These are phyloP conservation scores for Austroboletus eburneus DNA, from an alignment of 768 basidiomycete species.

Conservation along the genomic window DNA sequence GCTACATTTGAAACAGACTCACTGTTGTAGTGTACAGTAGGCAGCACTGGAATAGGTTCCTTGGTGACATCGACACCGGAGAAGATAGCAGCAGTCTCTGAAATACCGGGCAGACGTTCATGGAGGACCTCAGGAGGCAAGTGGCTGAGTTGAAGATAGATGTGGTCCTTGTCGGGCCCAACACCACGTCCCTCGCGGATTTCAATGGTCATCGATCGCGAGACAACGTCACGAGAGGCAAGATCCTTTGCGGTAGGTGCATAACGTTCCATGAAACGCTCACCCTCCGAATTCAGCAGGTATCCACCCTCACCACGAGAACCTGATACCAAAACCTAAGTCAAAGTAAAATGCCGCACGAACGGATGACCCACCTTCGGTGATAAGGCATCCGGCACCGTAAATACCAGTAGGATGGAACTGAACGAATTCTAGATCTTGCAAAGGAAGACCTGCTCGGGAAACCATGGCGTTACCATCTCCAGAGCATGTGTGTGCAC, in stretches of 20 bases:
- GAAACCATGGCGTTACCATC: conserved; percentile 99
- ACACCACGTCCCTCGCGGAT: conserved; percentile 99
- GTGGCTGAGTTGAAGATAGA: conserved; percentile 96
- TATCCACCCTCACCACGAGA: conserved; percentile 99
- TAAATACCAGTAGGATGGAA: conserved; percentile 99
- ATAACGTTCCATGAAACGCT: conserved; percentile 99
- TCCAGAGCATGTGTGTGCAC: conserved; percentile 97
- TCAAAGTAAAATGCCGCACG: not conserved
- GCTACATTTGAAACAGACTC: conserved; percentile 31
- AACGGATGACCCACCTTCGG: conserved; percentile 63
- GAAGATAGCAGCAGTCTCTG: conserved; percentile 99
- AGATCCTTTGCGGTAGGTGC: conserved; percentile 99
- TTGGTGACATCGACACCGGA: conserved; percentile 99
- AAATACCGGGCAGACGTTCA: conserved; percentile 97
- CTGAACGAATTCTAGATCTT: conserved; percentile 99
- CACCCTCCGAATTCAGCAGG: conserved; percentile 95
- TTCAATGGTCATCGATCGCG: conserved; percentile 98
- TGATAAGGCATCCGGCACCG: conserved; percentile 98
- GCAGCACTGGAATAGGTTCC: conserved; percentile 97
- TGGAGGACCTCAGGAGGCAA: conserved; percentile 93
- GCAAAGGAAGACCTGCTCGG: conserved; percentile 92
- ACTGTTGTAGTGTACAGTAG: conserved; percentile 99
- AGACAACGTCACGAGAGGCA: conserved; percentile 98
- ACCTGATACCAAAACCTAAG: conserved; percentile 42
- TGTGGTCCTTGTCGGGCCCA: conserved; percentile 96